Conservation (phyloP, 495 filamentous ascomycete genomes). For the Lasiosphaeria miniovina region DNA sequence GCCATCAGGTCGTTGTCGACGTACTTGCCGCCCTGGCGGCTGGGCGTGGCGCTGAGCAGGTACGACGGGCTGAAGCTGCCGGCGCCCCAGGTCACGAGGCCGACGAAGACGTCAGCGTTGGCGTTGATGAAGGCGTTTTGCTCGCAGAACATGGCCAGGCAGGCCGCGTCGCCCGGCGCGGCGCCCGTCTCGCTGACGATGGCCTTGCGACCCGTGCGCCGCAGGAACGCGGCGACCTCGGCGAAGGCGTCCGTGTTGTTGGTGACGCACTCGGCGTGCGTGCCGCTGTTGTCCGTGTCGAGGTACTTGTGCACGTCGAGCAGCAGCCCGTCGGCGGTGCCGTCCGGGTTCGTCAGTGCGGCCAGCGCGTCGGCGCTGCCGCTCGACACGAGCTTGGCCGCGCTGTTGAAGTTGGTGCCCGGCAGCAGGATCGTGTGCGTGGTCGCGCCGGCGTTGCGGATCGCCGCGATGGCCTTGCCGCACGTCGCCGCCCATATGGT, state of each 20-base stretch:
- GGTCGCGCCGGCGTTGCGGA: constrained; percentile 56
- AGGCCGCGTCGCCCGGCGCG: constrained; percentile 25
- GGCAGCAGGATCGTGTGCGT: constrained; percentile 51
- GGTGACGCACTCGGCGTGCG: constrained; percentile 49
- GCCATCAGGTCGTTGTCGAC: constrained; percentile 40
- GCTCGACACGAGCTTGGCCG: constrained; percentile 40
- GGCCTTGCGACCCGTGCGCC: constrained; percentile 48
- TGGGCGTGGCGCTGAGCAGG: constrained; percentile 44
- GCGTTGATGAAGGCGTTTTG: constrained; percentile 46
- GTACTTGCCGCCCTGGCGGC: constrained; percentile 33
- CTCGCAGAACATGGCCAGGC: constrained; percentile 43
- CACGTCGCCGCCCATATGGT: constrained; percentile 49
- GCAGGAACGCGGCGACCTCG: constrained; percentile 46
- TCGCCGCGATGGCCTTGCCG: constrained; percentile 56
- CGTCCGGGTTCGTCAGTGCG: constrained; percentile 55
- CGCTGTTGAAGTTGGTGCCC: constrained; percentile 49
- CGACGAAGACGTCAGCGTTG: constrained; percentile 52
- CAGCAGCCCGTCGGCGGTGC: constrained; percentile 49
- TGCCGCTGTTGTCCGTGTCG: constrained; percentile 55
- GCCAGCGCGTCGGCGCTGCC: constrained; percentile 46
- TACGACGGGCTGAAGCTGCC: constrained; percentile 47
- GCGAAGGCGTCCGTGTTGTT: constrained; percentile 50
- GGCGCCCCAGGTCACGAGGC: constrained; percentile 49
- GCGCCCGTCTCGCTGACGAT: constrained; percentile 56
- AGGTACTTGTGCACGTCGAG: constrained; percentile 56